Conservation (phyloP, 1,139 yeast species). For the Sugiyamaella neomexicana region DNA sequence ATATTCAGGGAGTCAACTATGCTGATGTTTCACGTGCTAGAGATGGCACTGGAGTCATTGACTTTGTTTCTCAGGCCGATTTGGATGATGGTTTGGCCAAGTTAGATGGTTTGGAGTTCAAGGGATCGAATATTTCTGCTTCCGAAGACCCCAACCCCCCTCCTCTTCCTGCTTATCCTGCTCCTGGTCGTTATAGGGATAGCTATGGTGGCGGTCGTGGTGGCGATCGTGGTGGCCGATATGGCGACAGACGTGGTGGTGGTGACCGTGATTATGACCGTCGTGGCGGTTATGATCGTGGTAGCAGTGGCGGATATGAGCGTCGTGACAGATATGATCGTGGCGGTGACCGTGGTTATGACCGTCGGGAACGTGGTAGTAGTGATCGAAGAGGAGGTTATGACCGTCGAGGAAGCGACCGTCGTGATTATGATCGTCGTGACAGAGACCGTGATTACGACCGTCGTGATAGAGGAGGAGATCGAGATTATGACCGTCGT, state of each 20-base stretch:
- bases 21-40: constrained; percentile 39
- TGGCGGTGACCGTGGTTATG: constrained; percentile 9
- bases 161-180: constrained; percentile 32
- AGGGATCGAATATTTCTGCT: constrained; percentile 64
- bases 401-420: constrained; percentile 21
- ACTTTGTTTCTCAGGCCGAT: constrained; percentile 73
- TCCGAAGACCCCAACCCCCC: constrained; percentile 69
- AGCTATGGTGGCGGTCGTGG: constrained; percentile 26
- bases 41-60: constrained; percentile 58
- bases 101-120: constrained; percentile 69
- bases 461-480: constrained; percentile 8
- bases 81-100: constrained; percentile 66
- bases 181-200: constrained; percentile 25
- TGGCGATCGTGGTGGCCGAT: constrained; percentile 30
- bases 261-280: constrained; percentile 25
- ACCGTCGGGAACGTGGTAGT: constrained; percentile 27
- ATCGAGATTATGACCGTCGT: constrained; percentile 25
- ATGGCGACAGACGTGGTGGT: constrained; percentile 27
- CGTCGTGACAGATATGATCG: constrained; percentile 23
- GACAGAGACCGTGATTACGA: constrained; percentile 21
- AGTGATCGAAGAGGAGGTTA: constrained; percentile 22
- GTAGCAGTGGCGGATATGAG: constrained; percentile 21
- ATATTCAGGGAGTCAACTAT: constrained; percentile 38
- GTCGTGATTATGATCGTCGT: constrained; percentile 19
- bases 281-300: constrained; percentile 21